Evolutionary conservation across 1,284 basidiomycete genomes (phyloP).

Genomic region (Malassezia sympodialis): DNA sequence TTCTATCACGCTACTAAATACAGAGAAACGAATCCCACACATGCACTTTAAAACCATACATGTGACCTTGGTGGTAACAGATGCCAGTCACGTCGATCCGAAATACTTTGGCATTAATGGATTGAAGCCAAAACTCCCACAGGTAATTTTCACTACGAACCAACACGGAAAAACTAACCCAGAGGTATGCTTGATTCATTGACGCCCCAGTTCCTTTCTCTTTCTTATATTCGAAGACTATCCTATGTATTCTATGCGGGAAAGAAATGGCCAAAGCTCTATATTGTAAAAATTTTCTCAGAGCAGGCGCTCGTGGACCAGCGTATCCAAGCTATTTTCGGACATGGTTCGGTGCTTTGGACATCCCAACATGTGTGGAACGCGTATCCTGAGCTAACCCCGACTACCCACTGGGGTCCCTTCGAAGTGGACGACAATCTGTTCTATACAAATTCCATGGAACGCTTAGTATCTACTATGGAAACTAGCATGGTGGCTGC

Average conservation of each 20-base stretch:
- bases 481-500: slow-evolving; percentile 78
- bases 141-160: slow-evolving; percentile 59
- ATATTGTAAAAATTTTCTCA: slow-evolving; percentile 62
- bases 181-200: neutral
- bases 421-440: slow-evolving; percentile 58
- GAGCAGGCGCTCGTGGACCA: slow-evolving; percentile 58
- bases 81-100: slow-evolving; percentile 57
- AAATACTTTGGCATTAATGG: slow-evolving; percentile 60
- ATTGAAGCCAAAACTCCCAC: slow-evolving; percentile 54
- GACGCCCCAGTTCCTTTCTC: slow-evolving; percentile 66
- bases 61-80: slow-evolving; percentile 78
- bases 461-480: slow-evolving; percentile 59
- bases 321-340: slow-evolving; percentile 54
- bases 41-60: slow-evolving; percentile 74
- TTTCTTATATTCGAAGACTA: slow-evolving; percentile 69
- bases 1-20: slow-evolving; percentile 41
- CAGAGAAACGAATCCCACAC: slow-evolving; percentile 53
- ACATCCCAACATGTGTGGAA: slow-evolving; percentile 64
- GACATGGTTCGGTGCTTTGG: slow-evolving; percentile 54
- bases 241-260: slow-evolving; percentile 25
- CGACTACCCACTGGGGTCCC: slow-evolving; percentile 53
- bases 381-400: slow-evolving; percentile 57
- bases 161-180: neutral
- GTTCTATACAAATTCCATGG: slow-evolving; percentile 81
- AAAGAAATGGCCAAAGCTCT: slow-evolving; percentile 22